Evolutionary conservation across 192 early-diverging fungal genomes (phyloP).

Genomic region (Umbelopsis vinacea): DNA sequence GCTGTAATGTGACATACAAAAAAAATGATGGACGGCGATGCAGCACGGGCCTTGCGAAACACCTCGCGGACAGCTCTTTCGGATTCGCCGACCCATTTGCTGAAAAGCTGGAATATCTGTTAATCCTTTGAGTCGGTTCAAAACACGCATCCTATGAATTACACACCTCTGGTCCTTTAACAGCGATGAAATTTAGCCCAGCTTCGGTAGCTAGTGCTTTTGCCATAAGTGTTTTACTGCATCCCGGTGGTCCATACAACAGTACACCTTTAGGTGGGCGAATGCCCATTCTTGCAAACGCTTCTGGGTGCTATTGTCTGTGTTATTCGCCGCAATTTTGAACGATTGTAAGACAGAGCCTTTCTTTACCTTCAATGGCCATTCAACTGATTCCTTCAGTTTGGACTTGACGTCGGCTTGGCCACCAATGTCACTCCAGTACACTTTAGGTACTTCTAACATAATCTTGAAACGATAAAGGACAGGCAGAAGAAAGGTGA

Average conservation of each 20-base stretch:
- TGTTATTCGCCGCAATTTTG: not conserved
- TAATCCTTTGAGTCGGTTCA: not conserved
- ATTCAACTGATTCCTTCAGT: constrained; percentile 95
- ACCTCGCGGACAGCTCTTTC: constrained; percentile 95
- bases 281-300: constrained; percentile 87
- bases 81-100: constrained; percentile 99
- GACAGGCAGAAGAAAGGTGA: not conserved
- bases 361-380: constrained; percentile 83
- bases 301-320: constrained; percentile 82
- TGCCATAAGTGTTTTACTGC: constrained; percentile 96
- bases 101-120: constrained; percentile 70
- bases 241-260: constrained; percentile 98
- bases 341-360: not conserved
- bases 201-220: constrained; percentile 97
- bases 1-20: constrained; percentile 69
- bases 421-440: constrained; percentile 95
- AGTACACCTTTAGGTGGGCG: constrained; percentile 96
- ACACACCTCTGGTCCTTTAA: constrained; percentile 94
- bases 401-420: constrained; percentile 90
- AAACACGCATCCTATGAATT: not conserved
- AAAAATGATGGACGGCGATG: constrained; percentile 95
- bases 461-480: constrained; percentile 55
- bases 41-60: constrained; percentile 93
- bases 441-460: constrained; percentile 91
- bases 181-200: constrained; percentile 96